These are phyloP conservation scores for Carex cristatella DNA, from an alignment of 176 grass and related monocot genomes.

Conservation along the genomic window DNA sequence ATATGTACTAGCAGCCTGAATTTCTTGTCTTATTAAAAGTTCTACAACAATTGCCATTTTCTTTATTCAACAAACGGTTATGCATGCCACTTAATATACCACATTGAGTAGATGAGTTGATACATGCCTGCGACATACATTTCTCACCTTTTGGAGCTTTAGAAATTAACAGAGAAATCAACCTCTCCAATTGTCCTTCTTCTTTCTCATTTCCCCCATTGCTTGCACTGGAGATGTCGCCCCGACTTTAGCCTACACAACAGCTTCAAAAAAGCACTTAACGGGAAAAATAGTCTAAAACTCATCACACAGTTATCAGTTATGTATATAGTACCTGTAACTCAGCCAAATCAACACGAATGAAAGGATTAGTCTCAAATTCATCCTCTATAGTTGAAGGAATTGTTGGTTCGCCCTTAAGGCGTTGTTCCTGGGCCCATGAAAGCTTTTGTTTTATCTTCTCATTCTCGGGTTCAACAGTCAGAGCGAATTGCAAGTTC, in stretches of 20 bases:
- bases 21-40: background rate
- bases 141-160: conserved; percentile 1
- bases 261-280: background rate
- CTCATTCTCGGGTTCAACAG: conserved; percentile 72
- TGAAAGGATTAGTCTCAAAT: conserved; percentile 90
- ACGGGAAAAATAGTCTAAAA: background rate
- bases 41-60: background rate
- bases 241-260: conserved; percentile 60
- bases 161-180: conserved; percentile 28
- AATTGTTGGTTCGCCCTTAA: conserved; percentile 52
- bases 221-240: conserved; percentile 52
- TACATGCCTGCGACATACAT: background rate
- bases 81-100: background rate
- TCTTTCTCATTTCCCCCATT: conserved; percentile 60
- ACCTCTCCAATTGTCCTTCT: conserved; percentile 92
- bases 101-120: background rate
- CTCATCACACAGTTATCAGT: background rate
- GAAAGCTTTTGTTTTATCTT: conserved; percentile 69
- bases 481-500: conserved; percentile 69
- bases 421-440: conserved; percentile 66
- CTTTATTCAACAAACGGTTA: background rate
- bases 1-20: background rate
- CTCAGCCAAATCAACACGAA: conserved; percentile 75
- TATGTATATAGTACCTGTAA: conserved; percentile 51
- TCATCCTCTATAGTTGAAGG: conserved; percentile 86